phyloP scores from a whole-genome alignment of 306 rosid genomes.

The Quercus aquifolioides region DNA sequence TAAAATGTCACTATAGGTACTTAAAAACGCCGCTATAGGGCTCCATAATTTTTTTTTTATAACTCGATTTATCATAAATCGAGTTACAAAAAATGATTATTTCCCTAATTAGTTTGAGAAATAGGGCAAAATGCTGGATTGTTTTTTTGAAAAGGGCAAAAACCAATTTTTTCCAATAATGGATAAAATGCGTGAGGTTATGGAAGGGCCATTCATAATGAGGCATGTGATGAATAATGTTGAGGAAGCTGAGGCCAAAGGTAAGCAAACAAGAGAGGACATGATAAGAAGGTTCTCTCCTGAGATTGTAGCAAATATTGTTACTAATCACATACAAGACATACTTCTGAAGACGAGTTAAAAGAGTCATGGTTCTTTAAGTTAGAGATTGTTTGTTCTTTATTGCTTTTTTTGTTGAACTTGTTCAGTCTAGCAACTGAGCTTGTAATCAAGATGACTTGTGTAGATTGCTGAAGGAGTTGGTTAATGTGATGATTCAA shows the following conservation, averaged over 20 bases:
- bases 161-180: too few species aligned
- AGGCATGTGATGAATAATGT: constrained; percentile 47
- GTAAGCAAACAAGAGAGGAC: constrained; percentile 61
- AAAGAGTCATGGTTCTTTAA: background rate
- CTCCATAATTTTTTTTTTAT: too few species aligned
- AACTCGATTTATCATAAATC: too few species aligned
- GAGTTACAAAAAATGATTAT: too few species aligned
- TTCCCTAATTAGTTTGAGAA: too few species aligned
- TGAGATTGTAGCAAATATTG: constrained; percentile 54
- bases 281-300: constrained; percentile 64
- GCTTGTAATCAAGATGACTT: background rate
- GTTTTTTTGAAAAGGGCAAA: too few species aligned
- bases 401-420: too few species aligned
- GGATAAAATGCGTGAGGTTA: constrained; percentile 64
- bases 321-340: constrained; percentile 35
- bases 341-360: constrained; percentile 24
- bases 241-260: constrained; percentile 57
- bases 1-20: too few species aligned
- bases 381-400: too few species aligned
- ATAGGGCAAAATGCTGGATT: too few species aligned
- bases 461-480: background rate
- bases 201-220: constrained; percentile 76
- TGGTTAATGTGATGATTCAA: background rate
- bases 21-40: too few species aligned
- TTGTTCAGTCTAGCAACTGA: too few species aligned